These are phyloP conservation scores for Marsdenia floribunda DNA, from an alignment of 257 asterid genomes.

Conservation along the genomic window DNA sequence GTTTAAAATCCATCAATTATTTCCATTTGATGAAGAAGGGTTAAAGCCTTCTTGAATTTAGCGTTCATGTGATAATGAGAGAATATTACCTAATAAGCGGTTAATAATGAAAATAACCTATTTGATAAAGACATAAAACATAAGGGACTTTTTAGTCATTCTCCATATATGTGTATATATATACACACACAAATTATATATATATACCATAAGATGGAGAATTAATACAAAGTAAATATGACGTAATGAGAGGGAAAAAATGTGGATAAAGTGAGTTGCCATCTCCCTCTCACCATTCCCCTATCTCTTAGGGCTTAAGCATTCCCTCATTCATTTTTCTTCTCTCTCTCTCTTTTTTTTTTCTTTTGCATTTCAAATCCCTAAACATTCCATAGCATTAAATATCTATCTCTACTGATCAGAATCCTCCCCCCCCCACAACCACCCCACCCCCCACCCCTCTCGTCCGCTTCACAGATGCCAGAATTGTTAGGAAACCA, in stretches of 20 bases:
- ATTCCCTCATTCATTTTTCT: not conserved
- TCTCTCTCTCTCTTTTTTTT: not conserved
- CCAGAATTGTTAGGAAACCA: constrained; percentile 22
- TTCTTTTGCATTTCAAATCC: constrained; percentile 12
- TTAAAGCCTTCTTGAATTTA: no score
- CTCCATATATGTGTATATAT: no score
- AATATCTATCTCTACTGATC: constrained; percentile 26
- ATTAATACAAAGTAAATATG: not conserved
- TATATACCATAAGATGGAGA: not conserved
- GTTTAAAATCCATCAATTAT: no score
- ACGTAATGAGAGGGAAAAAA: constrained; percentile 2
- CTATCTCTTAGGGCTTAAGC: constrained; percentile 19
- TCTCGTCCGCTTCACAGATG: constrained; percentile 46
- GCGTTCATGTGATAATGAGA: no score
- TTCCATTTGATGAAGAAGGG: no score
- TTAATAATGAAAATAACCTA: no score
- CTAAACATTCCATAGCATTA: constrained; percentile 41
- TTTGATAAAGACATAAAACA: no score
- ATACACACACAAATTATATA: no score
- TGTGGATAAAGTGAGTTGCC: constrained; percentile 5
- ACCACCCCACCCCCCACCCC: not conserved
- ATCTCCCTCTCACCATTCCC: constrained; percentile 15
- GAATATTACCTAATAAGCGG: no score
- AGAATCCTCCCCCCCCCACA: constrained; percentile 31
- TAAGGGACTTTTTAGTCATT: no score